Base-by-base conservation (phyloP, 2,329 filamentous ascomycete genomes). In the Fusarium hainanense region DNA sequence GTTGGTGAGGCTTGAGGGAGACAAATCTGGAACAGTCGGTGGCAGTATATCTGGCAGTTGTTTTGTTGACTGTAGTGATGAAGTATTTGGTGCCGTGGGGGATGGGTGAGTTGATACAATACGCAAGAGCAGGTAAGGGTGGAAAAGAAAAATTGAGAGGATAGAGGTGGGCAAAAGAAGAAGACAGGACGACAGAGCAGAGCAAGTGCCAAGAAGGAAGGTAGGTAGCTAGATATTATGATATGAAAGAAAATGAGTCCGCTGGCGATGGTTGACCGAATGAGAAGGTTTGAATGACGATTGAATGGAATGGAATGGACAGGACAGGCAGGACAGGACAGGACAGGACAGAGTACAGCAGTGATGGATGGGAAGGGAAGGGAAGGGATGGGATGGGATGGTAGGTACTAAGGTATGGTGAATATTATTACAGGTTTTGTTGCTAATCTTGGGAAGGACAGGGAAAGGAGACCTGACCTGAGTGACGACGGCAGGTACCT, bases 11-110 rank as follows among this genome's bases (percentile, higher is more conserved):
- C 21, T 21, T 21, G 21, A 21, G 21, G 21, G 21, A 21, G 21
- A 70, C 60, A 63, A 70, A 44, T 48, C 54, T 68, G 25, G 43
- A 49, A 54, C 67, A 54, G 51, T 28, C 58, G 44, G 42, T 63
- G 43, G 48, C 40, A 32, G 51, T 43, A 6, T 37, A 51, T 54
- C 42, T 55, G 55, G 44, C 34, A 52, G 41, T 62, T 65, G 54
- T 41, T 48, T 58, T 65, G 69, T 63, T 69, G 58, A 56, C 61
- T 44, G 59, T 62, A 57, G 60, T 52, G 42, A 49, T 37, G 30
- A 21, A 34, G 40, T 48, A 41, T 37, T 44, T 58, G 37, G 44
- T 41, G 49, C 25, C 9, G 16, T 13, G 6, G 27, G 46, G 30
- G 28, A 21, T 32, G 18, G 27, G 41, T 30, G 46, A 11, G 12